phyloP scores from a whole-genome alignment of 306 rosid species.

The Canavalia ensiformis region DNA sequence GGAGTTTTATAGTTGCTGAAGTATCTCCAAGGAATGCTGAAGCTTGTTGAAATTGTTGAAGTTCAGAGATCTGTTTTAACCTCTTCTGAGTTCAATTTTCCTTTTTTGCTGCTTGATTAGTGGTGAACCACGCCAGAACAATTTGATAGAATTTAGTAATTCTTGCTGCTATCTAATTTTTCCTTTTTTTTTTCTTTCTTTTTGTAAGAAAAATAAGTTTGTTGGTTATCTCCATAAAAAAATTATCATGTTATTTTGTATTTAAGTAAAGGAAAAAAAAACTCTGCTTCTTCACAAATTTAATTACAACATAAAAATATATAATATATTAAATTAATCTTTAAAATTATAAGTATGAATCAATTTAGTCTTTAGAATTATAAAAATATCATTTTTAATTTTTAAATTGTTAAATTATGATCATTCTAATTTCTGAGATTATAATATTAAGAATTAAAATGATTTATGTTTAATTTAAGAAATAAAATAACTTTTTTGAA shows the following conservation, averaged over 20 bases:
- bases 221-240: conserved; percentile 8
- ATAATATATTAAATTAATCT: not conserved
- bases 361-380: no score
- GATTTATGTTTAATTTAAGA: no score
- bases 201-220: not conserved
- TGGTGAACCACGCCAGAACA: not conserved
- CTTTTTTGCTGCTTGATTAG: conserved; percentile 10
- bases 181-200: not conserved
- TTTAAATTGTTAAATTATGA: no score
- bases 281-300: not conserved
- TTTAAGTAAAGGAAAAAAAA: not conserved
- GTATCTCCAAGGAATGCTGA: conserved; percentile 28
- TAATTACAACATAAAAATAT: not conserved
- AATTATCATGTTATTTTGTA: not conserved
- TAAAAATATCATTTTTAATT: no score
- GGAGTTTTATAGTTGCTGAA: conserved; percentile 29
- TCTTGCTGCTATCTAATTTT: not conserved
- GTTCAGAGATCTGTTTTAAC: conserved; percentile 23
- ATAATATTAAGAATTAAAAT: no score
- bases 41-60: conserved; percentile 40
- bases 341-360: not conserved
- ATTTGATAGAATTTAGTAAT: conserved; percentile 3
- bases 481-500: no score
- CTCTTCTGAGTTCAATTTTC: conserved; percentile 1
- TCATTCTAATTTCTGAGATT: no score